Conservation (phyloP, 192 early-diverging fungal species). For the Geosiphon pyriformis region DNA sequence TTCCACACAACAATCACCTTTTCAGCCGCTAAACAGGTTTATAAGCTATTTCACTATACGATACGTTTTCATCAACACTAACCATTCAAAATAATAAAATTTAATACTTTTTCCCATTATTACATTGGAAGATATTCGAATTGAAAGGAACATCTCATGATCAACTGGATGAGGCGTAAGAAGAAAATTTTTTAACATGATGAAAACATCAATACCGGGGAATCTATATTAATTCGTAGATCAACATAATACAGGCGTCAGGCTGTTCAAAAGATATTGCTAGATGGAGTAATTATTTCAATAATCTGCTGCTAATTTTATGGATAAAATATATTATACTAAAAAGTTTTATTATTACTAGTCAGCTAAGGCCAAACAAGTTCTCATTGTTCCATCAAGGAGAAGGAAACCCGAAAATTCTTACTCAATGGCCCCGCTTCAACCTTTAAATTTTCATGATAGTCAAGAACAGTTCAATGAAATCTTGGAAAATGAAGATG, state of each 20-base stretch:
- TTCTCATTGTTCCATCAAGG: neutral
- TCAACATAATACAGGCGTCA: neutral
- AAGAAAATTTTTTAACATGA: neutral
- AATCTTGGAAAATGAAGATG: neutral
- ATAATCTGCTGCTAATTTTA: neutral
- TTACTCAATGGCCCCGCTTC: neutral
- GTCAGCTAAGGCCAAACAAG: neutral
- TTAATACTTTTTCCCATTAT: neutral
- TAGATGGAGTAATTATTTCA: neutral
- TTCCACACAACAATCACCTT: neutral
- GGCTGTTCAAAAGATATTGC: neutral
- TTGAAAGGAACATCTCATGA: neutral
- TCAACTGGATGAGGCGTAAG: neutral
- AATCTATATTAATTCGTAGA: neutral
- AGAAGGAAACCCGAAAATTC: neutral
- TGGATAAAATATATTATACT: neutral
- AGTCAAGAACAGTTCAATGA: neutral
- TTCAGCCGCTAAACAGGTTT: conserved; percentile 1
- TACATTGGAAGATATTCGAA: neutral
- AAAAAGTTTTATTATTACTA: neutral
- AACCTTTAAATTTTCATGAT: no score
- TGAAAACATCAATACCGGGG: neutral
- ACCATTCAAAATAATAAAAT: neutral
- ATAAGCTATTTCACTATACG: neutral
- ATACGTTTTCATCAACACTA: neutral